Evolutionary conservation across 805 yeast genomes (phyloP).

Genomic region (Ogataea methylovora): DNA sequence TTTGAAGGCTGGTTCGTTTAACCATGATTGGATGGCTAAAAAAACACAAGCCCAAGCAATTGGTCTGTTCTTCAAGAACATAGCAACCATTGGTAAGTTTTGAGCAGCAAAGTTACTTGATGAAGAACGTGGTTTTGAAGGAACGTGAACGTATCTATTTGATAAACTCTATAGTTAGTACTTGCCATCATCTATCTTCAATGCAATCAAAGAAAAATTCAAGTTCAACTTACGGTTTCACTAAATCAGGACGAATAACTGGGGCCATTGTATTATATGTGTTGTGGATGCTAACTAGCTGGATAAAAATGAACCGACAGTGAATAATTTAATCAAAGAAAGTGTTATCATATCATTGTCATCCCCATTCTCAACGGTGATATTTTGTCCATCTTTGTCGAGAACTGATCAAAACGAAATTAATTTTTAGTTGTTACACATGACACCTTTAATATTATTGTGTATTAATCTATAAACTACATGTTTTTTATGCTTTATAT

Average conservation of each 20-base stretch:
- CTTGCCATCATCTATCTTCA: too few relatives aligned
- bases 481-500: too few relatives aligned
- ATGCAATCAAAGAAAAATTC: background rate
- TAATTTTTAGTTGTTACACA: too few relatives aligned
- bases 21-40: slow-evolving; percentile 41
- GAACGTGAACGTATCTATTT: slow-evolving; percentile 36
- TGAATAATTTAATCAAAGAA: background rate
- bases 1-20: slow-evolving; percentile 29
- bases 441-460: too few relatives aligned
- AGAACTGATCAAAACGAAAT: too few relatives aligned
- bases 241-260: slow-evolving; percentile 12
- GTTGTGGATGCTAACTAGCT: background rate
- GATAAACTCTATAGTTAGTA: background rate
- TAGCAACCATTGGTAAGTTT: slow-evolving; percentile 55
- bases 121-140: slow-evolving; percentile 36
- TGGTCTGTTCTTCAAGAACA: slow-evolving; percentile 51
- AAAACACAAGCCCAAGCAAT: slow-evolving; percentile 49
- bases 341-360: too few relatives aligned
- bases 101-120: slow-evolving; percentile 42
- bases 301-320: background rate
- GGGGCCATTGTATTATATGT: background rate
- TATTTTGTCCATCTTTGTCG: too few relatives aligned
- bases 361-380: too few relatives aligned
- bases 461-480: background rate
- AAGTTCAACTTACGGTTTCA: slow-evolving; percentile 21